These are phyloP conservation scores for Jacaranda mimosifolia DNA, from an alignment of 257 asterid genomes.

Conservation along the genomic window DNA sequence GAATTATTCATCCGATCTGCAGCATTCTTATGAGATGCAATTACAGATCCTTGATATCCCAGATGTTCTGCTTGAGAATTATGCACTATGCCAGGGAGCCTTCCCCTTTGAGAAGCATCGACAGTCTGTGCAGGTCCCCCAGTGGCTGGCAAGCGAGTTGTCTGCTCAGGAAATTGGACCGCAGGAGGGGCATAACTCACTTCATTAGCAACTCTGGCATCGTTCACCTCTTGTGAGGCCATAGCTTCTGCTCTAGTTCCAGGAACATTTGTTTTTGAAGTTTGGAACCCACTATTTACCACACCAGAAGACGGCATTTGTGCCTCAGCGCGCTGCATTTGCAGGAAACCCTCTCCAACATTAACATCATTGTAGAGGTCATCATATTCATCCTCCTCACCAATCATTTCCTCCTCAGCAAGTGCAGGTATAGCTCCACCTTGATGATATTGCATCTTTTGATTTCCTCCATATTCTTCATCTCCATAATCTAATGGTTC, in stretches of 20 bases:
- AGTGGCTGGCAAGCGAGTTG: conserved; percentile 44
- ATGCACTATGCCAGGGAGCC: conserved; percentile 50
- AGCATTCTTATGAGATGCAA: conserved; percentile 49
- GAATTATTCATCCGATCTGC: conserved; percentile 48
- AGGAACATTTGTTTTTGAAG: conserved; percentile 50
- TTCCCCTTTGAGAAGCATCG: conserved; percentile 56
- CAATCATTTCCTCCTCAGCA: conserved; percentile 85
- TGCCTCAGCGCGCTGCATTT: conserved; percentile 62
- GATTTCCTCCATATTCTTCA: conserved; percentile 67
- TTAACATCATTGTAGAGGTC: conserved; percentile 97
- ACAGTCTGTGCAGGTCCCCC: conserved; percentile 44
- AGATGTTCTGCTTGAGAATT: conserved; percentile 57
- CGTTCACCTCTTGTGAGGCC: conserved; percentile 49
- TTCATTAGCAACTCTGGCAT: conserved; percentile 57
- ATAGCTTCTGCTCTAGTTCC: conserved; percentile 52
- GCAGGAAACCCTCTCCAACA: conserved; percentile 88
- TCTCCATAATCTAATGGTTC: conserved; percentile 53
- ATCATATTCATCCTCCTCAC: conserved; percentile 90
- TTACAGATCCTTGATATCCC: conserved; percentile 64
- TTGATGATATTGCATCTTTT: conserved; percentile 67
- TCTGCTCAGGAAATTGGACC: conserved; percentile 63
- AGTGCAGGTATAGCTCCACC: conserved; percentile 79
- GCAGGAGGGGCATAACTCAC: conserved; percentile 46
- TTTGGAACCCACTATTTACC: conserved; percentile 59
- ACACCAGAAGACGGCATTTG: conserved; percentile 52